Conservation (phyloP, 345 rosid species). For the Excoecaria agallocha region DNA sequence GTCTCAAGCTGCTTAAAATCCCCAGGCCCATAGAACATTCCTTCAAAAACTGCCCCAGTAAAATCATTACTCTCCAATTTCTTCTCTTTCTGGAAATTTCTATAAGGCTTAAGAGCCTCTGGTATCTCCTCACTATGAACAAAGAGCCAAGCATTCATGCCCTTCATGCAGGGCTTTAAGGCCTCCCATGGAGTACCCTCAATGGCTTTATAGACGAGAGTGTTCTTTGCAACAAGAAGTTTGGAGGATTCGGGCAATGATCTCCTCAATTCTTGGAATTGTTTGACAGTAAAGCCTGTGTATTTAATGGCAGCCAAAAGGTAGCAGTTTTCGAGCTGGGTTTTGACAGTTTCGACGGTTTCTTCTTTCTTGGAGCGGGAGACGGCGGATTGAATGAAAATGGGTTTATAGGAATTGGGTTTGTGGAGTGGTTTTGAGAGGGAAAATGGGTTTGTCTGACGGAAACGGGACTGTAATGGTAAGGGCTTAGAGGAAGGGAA, state of each 20-base stretch:
- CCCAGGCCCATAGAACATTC: conserved; percentile 76
- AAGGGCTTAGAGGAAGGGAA: conserved; percentile 47
- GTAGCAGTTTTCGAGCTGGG: conserved; percentile 76
- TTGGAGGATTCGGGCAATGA: conserved; percentile 66
- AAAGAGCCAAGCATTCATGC: conserved; percentile 95
- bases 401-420: conserved; percentile 14
- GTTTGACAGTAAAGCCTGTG: conserved; percentile 79
- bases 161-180: conserved; percentile 88
- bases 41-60: conserved; percentile 87
- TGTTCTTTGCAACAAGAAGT: conserved; percentile 83
- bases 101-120: conserved; percentile 72
- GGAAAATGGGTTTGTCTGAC: conserved; percentile 21
- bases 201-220: conserved; percentile 76
- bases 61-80: conserved; percentile 76
- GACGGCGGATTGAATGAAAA: conserved; percentile 63
- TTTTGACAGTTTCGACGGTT: conserved; percentile 71
- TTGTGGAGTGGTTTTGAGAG: conserved; percentile 19
- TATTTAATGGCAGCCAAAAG: conserved; percentile 77
- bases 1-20: conserved; percentile 68
- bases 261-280: conserved; percentile 73
- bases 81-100: conserved; percentile 69
- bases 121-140: conserved; percentile 91
- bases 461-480: conserved; percentile 22
- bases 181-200: conserved; percentile 87
- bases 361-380: conserved; percentile 80